A percentile compares a stretch with the other conserved stretches of the same genome.
These are phyloP conservation scores for Castanopsis chinensis DNA, from an alignment of 306 rosid genomes.

Conservation along the genomic window DNA sequence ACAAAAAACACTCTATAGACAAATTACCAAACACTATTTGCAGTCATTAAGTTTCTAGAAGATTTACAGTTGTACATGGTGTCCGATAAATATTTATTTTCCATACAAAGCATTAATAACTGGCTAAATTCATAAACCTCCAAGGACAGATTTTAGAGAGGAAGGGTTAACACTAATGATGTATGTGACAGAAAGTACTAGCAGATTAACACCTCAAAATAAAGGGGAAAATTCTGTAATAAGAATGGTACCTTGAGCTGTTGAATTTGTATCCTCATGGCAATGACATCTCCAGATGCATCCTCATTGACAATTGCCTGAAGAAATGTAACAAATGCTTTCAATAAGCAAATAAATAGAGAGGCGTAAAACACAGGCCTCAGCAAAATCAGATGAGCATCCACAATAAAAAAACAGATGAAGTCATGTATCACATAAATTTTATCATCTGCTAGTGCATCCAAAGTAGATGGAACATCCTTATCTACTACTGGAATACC, in stretches of 20 bases:
- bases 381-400: not conserved
- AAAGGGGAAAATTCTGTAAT: conserved; percentile 15
- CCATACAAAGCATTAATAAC: not conserved
- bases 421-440: not conserved
- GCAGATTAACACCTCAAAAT: not conserved
- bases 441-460: not conserved
- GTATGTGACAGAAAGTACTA: not conserved
- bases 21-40: not conserved
- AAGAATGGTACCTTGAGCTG: conserved; percentile 71
- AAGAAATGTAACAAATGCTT: conserved; percentile 15
- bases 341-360: not conserved
- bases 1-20: not conserved
- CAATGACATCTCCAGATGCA: conserved; percentile 90
- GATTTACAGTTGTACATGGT: not conserved
- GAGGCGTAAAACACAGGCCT: not conserved
- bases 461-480: not conserved
- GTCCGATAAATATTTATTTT: not conserved
- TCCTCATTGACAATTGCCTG: conserved; percentile 98
- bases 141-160: not conserved
- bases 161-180: not conserved
- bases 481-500: not conserved
- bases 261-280: conserved; percentile 95
- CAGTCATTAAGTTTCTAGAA: not conserved
- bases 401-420: not conserved
- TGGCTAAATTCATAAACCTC: not conserved